These are phyloP conservation scores for Candida taoyuanica DNA, from an alignment of 805 yeast species.

Conservation along the genomic window DNA sequence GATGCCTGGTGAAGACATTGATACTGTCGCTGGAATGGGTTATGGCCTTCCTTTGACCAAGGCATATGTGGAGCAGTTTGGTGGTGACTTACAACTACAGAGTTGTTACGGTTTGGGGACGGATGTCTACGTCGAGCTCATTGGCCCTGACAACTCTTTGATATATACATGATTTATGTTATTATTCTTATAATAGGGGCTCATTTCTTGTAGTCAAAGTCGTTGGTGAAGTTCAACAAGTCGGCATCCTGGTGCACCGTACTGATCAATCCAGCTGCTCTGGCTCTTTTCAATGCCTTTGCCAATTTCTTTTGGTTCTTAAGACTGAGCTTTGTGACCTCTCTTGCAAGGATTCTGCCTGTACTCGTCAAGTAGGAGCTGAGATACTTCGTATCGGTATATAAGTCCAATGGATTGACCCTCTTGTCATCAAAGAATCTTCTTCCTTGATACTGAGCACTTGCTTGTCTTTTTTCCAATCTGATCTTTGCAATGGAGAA, in stretches of 20 bases:
- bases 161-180: conserved; percentile 9
- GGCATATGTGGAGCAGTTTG: conserved; percentile 69
- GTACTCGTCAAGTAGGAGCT: conserved; percentile 61
- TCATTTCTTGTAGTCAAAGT: conserved; percentile 1
- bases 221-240: conserved; percentile 12
- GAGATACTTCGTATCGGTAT: conserved; percentile 66
- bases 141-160: conserved; percentile 25
- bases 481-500: conserved; percentile 57
- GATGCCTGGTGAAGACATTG: conserved; percentile 68
- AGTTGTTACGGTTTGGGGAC: conserved; percentile 76
- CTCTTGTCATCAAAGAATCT: conserved; percentile 41
- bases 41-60: conserved; percentile 86
- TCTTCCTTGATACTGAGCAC: conserved; percentile 21
- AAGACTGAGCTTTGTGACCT: conserved; percentile 60
- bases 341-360: conserved; percentile 74
- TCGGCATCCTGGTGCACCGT: conserved; percentile 60
- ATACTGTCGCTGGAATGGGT: conserved; percentile 88
- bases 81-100: conserved; percentile 65
- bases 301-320: conserved; percentile 67
- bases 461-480: conserved; percentile 39
- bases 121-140: conserved; percentile 58
- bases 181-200: not conserved
- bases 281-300: conserved; percentile 74
- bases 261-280: conserved; percentile 75
- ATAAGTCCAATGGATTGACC: conserved; percentile 64